Percentiles rank a stretch among this genome's conserved stretches.
Evolutionary conservation across 2,329 filamentous ascomycete species (phyloP).

Genomic region (Trichoderma hamatum): DNA sequence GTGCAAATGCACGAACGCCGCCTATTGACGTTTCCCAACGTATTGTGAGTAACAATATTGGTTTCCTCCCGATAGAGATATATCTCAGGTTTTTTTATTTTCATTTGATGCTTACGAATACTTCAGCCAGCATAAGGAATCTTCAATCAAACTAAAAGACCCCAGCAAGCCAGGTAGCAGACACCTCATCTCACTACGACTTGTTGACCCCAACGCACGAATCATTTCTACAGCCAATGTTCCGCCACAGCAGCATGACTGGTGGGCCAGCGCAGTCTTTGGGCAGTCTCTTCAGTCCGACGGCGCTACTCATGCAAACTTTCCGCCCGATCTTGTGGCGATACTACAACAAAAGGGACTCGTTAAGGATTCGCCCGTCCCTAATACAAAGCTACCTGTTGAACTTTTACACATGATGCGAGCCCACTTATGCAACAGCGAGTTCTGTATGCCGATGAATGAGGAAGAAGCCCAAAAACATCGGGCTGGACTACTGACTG

Average conservation of each 20-base stretch:
- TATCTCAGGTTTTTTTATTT: no score
- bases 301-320: neutral
- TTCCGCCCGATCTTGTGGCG: neutral
- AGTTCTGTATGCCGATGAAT: neutral
- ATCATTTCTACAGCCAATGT: conserved; percentile 7
- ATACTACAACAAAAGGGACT: neutral
- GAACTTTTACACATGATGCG: neutral
- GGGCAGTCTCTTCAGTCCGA: neutral
- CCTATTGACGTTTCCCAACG: neutral
- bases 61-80: neutral
- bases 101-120: neutral
- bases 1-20: neutral
- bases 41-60: neutral
- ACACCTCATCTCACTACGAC: conserved; percentile 55
- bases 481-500: neutral
- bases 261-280: conserved; percentile 37
- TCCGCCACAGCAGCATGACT: neutral
- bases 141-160: conserved; percentile 51
- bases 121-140: conserved; percentile 3
- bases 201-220: conserved; percentile 33
- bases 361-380: no score
- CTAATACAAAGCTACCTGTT: neutral
- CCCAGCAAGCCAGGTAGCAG: conserved; percentile 52
- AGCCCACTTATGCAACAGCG: neutral
- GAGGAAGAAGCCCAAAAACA: neutral